Evolutionary conservation across 345 rosid genomes (phyloP), one percentile per base, ranked within the genome.

Genomic region (Xanthoceras sorbifolium): DNA sequence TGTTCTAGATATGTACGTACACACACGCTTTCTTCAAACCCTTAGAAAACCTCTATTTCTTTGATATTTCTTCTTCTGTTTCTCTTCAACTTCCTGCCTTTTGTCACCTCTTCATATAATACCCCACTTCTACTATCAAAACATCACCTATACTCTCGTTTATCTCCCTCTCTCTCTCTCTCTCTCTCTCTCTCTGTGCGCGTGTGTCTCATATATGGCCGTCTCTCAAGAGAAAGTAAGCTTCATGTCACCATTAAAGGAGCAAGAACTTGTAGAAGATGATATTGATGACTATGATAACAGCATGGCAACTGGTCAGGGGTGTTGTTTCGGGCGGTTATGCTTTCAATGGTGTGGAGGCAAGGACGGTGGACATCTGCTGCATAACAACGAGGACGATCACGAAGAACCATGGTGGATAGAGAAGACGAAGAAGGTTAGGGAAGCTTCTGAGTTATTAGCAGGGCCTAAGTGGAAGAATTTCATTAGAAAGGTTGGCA

Each of bases 391-490:
- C 7, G 69, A 77, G 50, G 73, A 70, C 11, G 81, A 66, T 2
- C 9, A 50, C n/a, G 14, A 64, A 9, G 84, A 77, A 12, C 17
- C 80, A 59, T 89, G 90, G 92, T 14, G 70, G 80, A 61, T 38
- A 72, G 62, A 12, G 63, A 81, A 81, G 71, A 28, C 85, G 78
- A 87, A 83, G 84, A 77, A 77, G 57, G 78, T 40, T 76, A 90
- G 80, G 83, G 90, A 86, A 74, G 42, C 42, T 12, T 67, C 90
- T 1, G 92, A 90, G 80, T 75, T 81, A 8, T 34, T 76, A 31
- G 89, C 89, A 2, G 92, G 94, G 68, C 90, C 90, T 0, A 87
- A 80, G 78, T 87, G 90, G 91, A 84, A 86, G 83, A 90, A 73
- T 54, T 79, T 85, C 44, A 77, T 87, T 0, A 86, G 94, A 69